Evolutionary conservation across 768 basidiomycete species (phyloP), one percentile per base, ranked within the genome.

Genomic region (Rhizopogon roseolus): DNA sequence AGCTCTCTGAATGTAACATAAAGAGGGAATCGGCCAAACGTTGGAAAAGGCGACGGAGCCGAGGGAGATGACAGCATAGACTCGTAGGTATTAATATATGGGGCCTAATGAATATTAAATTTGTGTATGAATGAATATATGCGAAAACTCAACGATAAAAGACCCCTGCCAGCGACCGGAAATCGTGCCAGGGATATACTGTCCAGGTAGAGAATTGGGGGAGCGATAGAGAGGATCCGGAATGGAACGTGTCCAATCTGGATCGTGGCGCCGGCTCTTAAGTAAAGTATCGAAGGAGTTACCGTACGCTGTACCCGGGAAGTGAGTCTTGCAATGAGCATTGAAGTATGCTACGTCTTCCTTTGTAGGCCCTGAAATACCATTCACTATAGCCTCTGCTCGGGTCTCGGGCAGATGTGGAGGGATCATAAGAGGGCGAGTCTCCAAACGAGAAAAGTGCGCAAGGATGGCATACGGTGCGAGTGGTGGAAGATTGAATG

Each of bases 91-190:
- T 71, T 66, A 17, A 66, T 53, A 59, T 56, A 73, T 5, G 76
- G 73, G 11, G 70, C 66, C 80, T 80, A 22, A 34, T n/a, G 50
- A 40, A 42, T 5, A 50, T 27, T 54, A 49, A 55, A 52, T 25
- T 37, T 16, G 28, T 22, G 55, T 40, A 37, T 16, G 14, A 16
- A 45, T 16, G 4, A 43, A 46, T 9, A 9, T 38, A 54, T 22
- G 28, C 52, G 42, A 49, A 10, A 19, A 34, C 8, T 28, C 19
- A 57, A 81, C 81, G 11, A 80, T 71, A 39, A 67, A 73, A 8
- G 79, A 76, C 2, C 80, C 80, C 50, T 73, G 71, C 79, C 79
- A 83, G 37, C 62, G 66, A 17, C 81, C 81, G 3, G 73, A 71
- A 27, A 81, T 66, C 1, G 69, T 67, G 10, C 76, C 80, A 22